A percentile compares a stretch with the other conserved stretches of the same genome.
phyloP scores from a whole-genome alignment of 2,329 filamentous ascomycete genomes.

The Ophiostoma angusticollis region DNA sequence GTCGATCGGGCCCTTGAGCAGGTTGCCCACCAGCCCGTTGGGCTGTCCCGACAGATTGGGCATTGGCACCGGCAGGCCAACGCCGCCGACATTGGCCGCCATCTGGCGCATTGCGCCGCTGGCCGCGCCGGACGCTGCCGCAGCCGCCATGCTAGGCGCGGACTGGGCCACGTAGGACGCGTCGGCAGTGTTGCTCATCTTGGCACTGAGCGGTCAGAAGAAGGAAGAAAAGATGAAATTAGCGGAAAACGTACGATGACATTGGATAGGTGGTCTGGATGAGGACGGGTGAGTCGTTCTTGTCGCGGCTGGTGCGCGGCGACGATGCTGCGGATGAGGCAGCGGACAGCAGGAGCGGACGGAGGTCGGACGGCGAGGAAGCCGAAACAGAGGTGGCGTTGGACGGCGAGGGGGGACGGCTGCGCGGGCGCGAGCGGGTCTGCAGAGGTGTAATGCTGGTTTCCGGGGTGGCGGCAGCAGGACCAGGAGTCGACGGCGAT shows the following conservation, averaged over 20 bases:
- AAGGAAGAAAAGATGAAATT: neutral
- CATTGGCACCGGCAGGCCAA: constrained; percentile 18
- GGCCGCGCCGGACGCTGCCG: constrained; percentile 6
- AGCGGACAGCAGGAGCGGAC: constrained; percentile 2
- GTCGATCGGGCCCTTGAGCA: constrained; percentile 44
- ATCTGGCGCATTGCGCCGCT: constrained; percentile 7
- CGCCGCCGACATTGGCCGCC: too few species aligned
- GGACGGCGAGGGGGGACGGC: constrained; percentile 1
- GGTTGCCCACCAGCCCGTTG: constrained; percentile 26
- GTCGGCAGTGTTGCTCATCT: constrained; percentile 10
- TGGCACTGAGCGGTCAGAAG: neutral
- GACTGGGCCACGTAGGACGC: constrained; percentile 10
- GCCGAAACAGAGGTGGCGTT: neutral
- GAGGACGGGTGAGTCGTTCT: neutral
- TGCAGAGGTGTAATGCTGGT: too few species aligned
- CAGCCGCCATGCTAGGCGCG: constrained; percentile 6
- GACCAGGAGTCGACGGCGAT: constrained; percentile 3
- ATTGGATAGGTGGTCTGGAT: constrained; percentile 4
- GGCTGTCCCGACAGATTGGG: constrained; percentile 25
- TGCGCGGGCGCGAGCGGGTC: constrained; percentile 3
- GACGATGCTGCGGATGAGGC: neutral
- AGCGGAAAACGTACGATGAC: constrained; percentile 10
- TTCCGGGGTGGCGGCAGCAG: neutral
- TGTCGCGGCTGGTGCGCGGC: neutral
- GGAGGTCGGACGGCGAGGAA: constrained; percentile 1